Evolutionary conservation across 495 filamentous ascomycete genomes (phyloP).

Genomic region (Ascodesmis nigricans): DNA sequence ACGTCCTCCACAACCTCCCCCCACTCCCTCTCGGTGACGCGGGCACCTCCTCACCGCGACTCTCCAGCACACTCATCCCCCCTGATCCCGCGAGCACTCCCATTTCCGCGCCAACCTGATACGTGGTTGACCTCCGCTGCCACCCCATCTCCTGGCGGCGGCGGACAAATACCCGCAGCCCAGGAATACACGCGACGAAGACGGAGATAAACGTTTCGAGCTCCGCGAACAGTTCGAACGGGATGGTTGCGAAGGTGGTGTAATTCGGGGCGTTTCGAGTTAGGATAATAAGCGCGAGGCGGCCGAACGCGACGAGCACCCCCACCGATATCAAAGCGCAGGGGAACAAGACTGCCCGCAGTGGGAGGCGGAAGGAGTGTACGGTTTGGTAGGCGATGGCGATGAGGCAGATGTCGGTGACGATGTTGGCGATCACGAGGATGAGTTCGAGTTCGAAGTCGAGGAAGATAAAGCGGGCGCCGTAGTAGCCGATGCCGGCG

Average conservation of each 20-base stretch:
- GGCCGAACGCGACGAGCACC: not conserved
- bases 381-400: conserved; percentile 1
- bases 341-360: conserved; percentile 1
- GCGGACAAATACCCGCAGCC: conserved; percentile 3
- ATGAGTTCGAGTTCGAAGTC: not conserved
- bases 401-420: conserved; percentile 2
- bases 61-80: no score
- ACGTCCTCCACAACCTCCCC: no score
- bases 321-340: not conserved
- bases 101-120: no score
- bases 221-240: conserved; percentile 2
- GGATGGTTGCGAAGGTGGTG: not conserved
- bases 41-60: no score
- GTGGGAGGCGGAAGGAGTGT: not conserved
- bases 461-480: conserved; percentile 2
- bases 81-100: no score
- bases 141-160: no score
- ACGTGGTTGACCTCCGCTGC: no score
- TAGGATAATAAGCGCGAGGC: not conserved
- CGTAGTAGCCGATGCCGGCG: not conserved
- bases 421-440: conserved; percentile 1
- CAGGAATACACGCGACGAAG: conserved; percentile 1
- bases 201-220: conserved; percentile 1
- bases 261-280: not conserved
- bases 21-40: no score